A percentile compares a stretch with the other conserved stretches of the same genome.
Conservation (phyloP, 2,329 filamentous ascomycete species). For the Alternaria panax region DNA sequence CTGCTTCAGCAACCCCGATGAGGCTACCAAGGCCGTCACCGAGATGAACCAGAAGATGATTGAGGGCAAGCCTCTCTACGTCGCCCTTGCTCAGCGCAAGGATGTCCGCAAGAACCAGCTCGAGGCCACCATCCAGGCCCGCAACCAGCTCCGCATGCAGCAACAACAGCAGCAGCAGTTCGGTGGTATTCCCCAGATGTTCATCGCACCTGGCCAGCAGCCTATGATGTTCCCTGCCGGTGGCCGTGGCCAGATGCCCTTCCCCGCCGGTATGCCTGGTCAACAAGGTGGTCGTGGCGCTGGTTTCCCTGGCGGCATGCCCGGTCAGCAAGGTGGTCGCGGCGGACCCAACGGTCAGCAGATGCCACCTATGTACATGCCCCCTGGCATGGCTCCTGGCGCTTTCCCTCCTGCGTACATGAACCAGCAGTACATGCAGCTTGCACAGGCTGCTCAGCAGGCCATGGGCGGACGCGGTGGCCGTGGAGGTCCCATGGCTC, state of each 20-base stretch:
- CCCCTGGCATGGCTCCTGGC: conserved; percentile 67
- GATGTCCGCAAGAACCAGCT: conserved; percentile 99
- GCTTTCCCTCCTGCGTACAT: conserved; percentile 77
- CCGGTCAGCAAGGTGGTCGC: conserved; percentile 84
- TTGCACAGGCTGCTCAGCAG: conserved; percentile 76
- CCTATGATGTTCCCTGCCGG: conserved; percentile 65
- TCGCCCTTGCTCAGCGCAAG: conserved; percentile 98
- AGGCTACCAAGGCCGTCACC: conserved; percentile 97
- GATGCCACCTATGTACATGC: conserved; percentile 86
- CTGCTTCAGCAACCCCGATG: conserved; percentile 99
- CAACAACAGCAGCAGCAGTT: conserved; percentile 78
- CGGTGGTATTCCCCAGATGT: conserved; percentile 72
- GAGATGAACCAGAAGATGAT: conserved; percentile 99
- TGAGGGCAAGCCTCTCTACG: conserved; percentile 94
- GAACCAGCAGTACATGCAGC: conserved; percentile 80
- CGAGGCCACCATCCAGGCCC: conserved; percentile 98
- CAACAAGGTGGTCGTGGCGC: conserved; percentile 83
- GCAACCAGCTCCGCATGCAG: conserved; percentile 98
- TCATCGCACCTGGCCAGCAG: conserved; percentile 85
- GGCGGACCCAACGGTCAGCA: conserved; percentile 78
- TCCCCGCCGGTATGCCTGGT: conserved; percentile 68
- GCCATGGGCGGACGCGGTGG: conserved; percentile 59
- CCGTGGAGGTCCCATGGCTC: conserved; percentile 68
- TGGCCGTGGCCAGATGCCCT: conserved; percentile 68
- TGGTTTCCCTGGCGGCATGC: conserved; percentile 83